Base-by-base conservation (phyloP, 768 basidiomycete genomes). In the Suillus ampliporus region DNA sequence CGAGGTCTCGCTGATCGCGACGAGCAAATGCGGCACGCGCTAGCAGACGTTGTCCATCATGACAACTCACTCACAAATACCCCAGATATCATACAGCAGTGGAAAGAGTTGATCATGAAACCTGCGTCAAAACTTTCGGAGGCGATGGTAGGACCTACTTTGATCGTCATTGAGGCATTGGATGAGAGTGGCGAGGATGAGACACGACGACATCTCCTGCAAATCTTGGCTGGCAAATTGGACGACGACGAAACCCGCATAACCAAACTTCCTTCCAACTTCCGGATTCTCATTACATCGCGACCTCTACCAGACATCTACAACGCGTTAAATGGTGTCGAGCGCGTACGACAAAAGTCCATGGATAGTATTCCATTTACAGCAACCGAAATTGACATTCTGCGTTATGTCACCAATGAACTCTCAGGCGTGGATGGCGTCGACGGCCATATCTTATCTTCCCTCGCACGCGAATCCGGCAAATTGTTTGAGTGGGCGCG, bases 161-260 rank as follows among this genome's bases (percentile, higher is more conserved):
- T 72, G 17, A 64, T 72, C 28, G 47, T 71, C 53, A 69, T 73
- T 31, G 73, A 75, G 40, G 71, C 47, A 15, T 44, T 71, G n/a
- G 64, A 70, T 46, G 65, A 65, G 44, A 65, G 64, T 47, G 62
- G 61, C 21, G 56, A 65, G 19, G 19, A 13, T 1, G 28, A n/a
- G 23, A 37, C 63, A 38, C 64, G 66, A 19, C 34, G 40, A 13
- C 11, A n/a, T 21, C 61, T 71, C 41, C 69, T 74, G 19, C 4
- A 34, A n/a, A 21, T 62, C 23, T 26, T 60, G 23, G 26, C 53
- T 5, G 79, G 74, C 65, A 80, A 81, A 47, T 7, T 47, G 21
- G 13, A 46, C 6, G 23, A 47, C 13, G 69, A 75, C 0, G 23
- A 15, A 47, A 40, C 15, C 4, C 11, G 52, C 13, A 35, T 34